Base-by-base conservation (phyloP, 1,284 basidiomycete species). In the Hemileia vastatrix region DNA sequence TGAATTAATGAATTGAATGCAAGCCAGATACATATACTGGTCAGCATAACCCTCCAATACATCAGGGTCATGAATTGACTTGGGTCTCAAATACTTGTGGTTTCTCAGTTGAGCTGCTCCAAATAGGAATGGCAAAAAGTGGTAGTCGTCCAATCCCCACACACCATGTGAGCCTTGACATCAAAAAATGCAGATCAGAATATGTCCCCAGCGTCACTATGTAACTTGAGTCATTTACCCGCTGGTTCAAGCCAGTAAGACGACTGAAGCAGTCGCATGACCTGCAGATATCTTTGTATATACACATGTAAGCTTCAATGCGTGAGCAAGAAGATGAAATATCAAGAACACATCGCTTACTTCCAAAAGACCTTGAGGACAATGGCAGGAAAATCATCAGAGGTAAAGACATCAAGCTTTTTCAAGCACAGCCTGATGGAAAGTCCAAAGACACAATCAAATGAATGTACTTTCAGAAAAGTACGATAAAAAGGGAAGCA, bases 211-310 rank as follows among this genome's bases (percentile, higher is more conserved):
- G 18, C n/a, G 24, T 32, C 11, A 56, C n/a, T 45, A 11, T 13
- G 49, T 45, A 24, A 24, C 9, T 8, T 11, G 21, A 36, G 3
- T 36, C 43, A 6, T 5, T 21, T 56, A 15, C 93, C 93, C 1
- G 94, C 93, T 3, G 94, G 94, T 76, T 97, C 94, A 0, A 98
- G 83, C 93, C 94, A 97, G 75, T 98, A 99, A 1, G 87, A 86
- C 1, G 88, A 90, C 71, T 97, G 94, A 9, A 99, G 81, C 15
- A 84, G 76, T 0, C 94, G 85, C 89, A 97, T 96, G 56, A 93
- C 83, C 57, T 85, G 77, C 64, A 95, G 84, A 74, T 96, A 96
- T 68, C 87, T 90, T 57, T 4, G 36, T 32, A 54, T 3, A 18
- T 6, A 33, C n/a, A n/a, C 27, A 49, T 49, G 57, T 19, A 66